Evolutionary conservation across 257 asterid genomes (phyloP), one percentile per base, ranked within the genome.

Genomic region (Rubia yunnanensis): DNA sequence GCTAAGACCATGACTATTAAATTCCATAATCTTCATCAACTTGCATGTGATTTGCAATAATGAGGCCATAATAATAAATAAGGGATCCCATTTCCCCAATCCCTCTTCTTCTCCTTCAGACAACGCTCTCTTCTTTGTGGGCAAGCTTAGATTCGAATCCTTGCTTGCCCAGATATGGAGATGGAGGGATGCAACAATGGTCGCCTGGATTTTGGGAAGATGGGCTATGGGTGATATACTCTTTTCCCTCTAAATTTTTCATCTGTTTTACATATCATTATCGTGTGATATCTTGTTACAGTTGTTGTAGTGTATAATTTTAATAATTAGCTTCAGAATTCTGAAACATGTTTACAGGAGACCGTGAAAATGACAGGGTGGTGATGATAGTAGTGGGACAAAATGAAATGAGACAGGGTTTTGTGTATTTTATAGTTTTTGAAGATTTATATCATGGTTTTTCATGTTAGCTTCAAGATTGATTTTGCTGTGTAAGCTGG

Each of bases 191-290:
- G 46, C 79, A 80, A 85, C 44, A 67, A 70, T 80, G 97, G 86
- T 76, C 94, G 99, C 55, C 95, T 79, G 36, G 89, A 92, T 76
- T 94, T 89, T 69, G 99, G 99, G 77, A 89, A 86, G 91, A 90
- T 89, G 99, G 99, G 96, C 71, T 88, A 84, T 80, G 99, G 99
- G 99, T 92, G 4, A 44, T 44, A 79, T 88, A 81, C 22, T 57
- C 8, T 50, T 8, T 66, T 32, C 54, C 10, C 41, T 72, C 56
- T 56, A 1, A 27, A 56, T 10, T 57, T 57, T 57, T 57, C 23
- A 57, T 57, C 9, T 62, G 35, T 20, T 10, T 60, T n/a, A n/a
- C n/a, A n/a, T n/a, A n/a, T n/a, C n/a, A n/a, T n/a, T n/a, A n/a
- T n/a, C n/a, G n/a, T n/a, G n/a, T n/a, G n/a, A n/a, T n/a, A n/a